Evolutionary conservation across 2,329 filamentous ascomycete genomes (phyloP).

Genomic region (Paraphaeosphaeria minitans): DNA sequence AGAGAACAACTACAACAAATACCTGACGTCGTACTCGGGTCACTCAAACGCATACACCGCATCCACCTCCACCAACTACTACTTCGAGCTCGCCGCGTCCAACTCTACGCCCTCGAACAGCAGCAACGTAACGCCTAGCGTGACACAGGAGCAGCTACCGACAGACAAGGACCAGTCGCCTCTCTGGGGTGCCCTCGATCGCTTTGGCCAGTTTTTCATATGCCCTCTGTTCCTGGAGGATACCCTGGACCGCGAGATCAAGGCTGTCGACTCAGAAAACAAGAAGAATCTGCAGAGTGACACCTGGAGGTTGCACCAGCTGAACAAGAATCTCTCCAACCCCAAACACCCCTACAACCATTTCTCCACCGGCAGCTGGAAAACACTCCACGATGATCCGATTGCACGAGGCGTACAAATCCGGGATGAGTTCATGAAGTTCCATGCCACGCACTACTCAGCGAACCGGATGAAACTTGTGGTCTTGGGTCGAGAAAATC

Average conservation of each 20-base stretch:
- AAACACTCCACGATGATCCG: slow-evolving; percentile 82
- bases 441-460: slow-evolving; percentile 87
- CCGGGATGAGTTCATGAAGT: slow-evolving; percentile 88
- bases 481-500: slow-evolving; percentile 77
- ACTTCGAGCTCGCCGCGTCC: slow-evolving; percentile 90
- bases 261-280: slow-evolving; percentile 92
- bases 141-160: slow-evolving; percentile 44
- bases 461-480: slow-evolving; percentile 94
- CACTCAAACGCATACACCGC: slow-evolving; percentile 95
- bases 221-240: slow-evolving; percentile 83
- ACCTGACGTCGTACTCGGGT: slow-evolving; percentile 86
- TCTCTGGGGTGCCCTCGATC: slow-evolving; percentile 81
- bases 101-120: slow-evolving; percentile 62
- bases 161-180: slow-evolving; percentile 57
- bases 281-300: slow-evolving; percentile 97
- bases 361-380: slow-evolving; percentile 88
- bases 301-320: slow-evolving; percentile 82
- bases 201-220: slow-evolving; percentile 94
- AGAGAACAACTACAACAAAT: slow-evolving; percentile 95
- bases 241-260: slow-evolving; percentile 84
- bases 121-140: slow-evolving; percentile 42
- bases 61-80: slow-evolving; percentile 94
- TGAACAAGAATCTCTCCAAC: slow-evolving; percentile 88
- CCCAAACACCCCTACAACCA: slow-evolving; percentile 86
- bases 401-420: slow-evolving; percentile 82